Base-by-base conservation (phyloP, 2,329 filamentous ascomycete genomes). In the Dendrostoma leiphaemia region DNA sequence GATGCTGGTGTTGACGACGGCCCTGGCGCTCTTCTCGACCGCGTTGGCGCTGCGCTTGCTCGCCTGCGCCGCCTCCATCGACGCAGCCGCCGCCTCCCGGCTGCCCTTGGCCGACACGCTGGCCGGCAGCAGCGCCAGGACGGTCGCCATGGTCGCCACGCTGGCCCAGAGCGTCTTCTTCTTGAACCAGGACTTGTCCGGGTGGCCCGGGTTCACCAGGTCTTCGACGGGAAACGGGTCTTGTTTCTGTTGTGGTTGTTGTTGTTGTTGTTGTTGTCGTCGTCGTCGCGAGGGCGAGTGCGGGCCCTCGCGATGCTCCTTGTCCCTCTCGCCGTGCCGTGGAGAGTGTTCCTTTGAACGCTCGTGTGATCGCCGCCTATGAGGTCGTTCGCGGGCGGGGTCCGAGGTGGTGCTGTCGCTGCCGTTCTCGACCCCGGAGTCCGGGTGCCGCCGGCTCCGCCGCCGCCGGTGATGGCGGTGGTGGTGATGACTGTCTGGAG, bases 111-210 rank as follows among this genome's bases (percentile, higher is more conserved):
- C 50, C 5, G 40, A 46, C 9, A 53, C 50, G 3, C 41, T 47
- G 12, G 50, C 50, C 10, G 50, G 50, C 4, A 53, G 15, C 3
- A 53, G 43, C 32, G 50, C 50, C 23, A 48, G 35, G 15, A 53
- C 50, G 2, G 50, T 53, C 17, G 50, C 50, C 40, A 53, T 38
- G 4, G 43, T 53, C 15, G 50, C 50, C 10, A 53, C 50, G 43
- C 50, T 48, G 26, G 50, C 26, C 50, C 50, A 53, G 2, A 53
- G 26, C 3, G 50, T 53, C 50, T 53, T 53, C 15, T 53, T 53
- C 34, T 53, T 53, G 34, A 53, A 53, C 50, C 50, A 53, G 8
- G 50, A 43, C 50, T 53, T 53, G 10, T 47, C 50, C 2, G 45
- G 41, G 8, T 48, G 41, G 4, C 43, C 34, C 7, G 28, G 26